Evolutionary conservation across 2,329 filamentous ascomycete genomes (phyloP), one percentile per base, ranked within the genome.

Genomic region (Xylariaceae sp.): DNA sequence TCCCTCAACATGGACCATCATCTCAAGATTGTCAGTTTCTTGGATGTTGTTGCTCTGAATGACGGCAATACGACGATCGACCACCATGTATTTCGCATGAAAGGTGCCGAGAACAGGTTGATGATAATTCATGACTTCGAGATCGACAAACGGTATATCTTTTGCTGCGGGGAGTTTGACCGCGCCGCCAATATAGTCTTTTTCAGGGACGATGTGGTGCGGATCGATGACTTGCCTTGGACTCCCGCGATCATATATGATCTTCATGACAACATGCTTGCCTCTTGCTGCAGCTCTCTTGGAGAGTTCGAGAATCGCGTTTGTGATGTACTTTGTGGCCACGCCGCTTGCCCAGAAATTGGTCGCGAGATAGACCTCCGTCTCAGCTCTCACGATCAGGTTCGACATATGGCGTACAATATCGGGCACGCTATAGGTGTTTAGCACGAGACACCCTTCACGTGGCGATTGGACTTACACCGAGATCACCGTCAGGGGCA

Each of bases 21-120:
- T 90, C 66, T 92, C 88, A 48, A 90, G 52, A 56, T 92, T 92
- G 58, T 88, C 85, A 46, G 90, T 91, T 55, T 89, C 83, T 65
- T 83, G 76, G 44, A 91, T 86, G 60, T 91, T 92, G 65, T 90
- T 90, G 69, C 86, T 90, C 68, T 87, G 85, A 1, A 91, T 64
- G 1, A 88, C 71, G 0, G 80, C 87, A n/a, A 86, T 73, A 53
- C 78, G 81, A 6, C 87, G 76, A 64, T 92, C 88, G 1, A 91
- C 81, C 1, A 91, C 72, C 75, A 89, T 87, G 62, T 86, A 90
- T 62, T 92, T 92, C 54, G 82, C 75, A 60, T 91, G 88, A 38
- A 90, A 86, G 0, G 88, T 92, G 1, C 88, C 87, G 2, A 91
- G 67, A 1, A 86, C 67, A 1, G 86, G 78, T 11, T 77, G 75